Conservation (phyloP, 441 rosid genomes). For the Theobroma grandiflorum region DNA sequence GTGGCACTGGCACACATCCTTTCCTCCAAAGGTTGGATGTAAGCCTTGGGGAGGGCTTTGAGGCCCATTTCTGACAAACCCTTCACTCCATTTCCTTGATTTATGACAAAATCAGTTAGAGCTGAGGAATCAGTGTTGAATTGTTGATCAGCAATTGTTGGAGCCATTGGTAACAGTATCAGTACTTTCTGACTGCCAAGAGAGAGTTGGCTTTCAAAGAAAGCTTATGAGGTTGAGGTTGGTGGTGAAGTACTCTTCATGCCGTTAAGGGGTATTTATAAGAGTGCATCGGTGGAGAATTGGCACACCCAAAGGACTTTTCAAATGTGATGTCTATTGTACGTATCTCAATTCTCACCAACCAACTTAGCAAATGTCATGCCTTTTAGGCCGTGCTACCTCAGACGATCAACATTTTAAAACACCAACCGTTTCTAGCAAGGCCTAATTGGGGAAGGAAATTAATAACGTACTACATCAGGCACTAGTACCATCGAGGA, state of each 20-base stretch:
- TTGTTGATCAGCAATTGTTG: constrained; percentile 6
- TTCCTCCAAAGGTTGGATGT: constrained; percentile 43
- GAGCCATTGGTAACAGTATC: constrained; percentile 36
- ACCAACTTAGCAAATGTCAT: not conserved
- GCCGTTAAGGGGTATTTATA: not conserved
- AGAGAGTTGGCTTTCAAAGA: not conserved
- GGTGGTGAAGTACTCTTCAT: not conserved
- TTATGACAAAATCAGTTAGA: constrained; percentile 36
- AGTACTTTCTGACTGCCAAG: not conserved
- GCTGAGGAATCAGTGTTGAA: constrained; percentile 3
- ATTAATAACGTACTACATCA: no score
- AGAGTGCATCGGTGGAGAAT: not conserved
- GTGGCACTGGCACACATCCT: not conserved
- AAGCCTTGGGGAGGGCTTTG: constrained; percentile 38
- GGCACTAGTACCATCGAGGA: no score
- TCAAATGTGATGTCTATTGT: not conserved
- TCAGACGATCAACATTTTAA: not conserved
- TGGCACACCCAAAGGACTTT: not conserved
- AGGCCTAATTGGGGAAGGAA: no score
- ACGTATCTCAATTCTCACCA: not conserved
- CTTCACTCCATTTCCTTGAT: constrained; percentile 51
- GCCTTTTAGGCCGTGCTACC: not conserved
- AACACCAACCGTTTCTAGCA: no score
- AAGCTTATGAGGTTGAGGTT: not conserved
- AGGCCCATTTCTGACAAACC: constrained; percentile 48